Conservation (phyloP, 2,329 filamentous ascomycete genomes). For the Phialophora verrucosa region DNA sequence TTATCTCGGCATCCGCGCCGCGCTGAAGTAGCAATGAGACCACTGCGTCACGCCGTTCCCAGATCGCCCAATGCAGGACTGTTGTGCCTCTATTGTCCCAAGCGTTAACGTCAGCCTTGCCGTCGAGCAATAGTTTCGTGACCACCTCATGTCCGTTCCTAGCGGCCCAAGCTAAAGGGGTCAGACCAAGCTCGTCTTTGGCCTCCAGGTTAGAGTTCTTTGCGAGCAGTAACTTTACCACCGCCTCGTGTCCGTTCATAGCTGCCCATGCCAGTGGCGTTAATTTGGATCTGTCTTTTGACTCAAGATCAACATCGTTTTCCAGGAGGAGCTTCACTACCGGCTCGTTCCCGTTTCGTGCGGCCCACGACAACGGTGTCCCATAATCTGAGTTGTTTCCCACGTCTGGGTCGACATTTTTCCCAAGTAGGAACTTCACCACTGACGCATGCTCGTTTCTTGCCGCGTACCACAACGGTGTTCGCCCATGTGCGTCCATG, state of each 20-base stretch:
- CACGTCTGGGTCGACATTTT: no score
- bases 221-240: conserved; percentile 26
- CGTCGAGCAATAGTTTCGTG: conserved; percentile 20
- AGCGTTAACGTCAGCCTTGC: conserved; percentile 18
- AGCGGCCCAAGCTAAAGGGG: conserved; percentile 21
- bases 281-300: conserved; percentile 5
- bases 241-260: conserved; percentile 18
- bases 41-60: conserved; percentile 15
- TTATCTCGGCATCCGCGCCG: not conserved
- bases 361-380: conserved; percentile 20
- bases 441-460: no score
- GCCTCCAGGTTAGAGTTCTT: not conserved
- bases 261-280: conserved; percentile 23
- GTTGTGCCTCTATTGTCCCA: conserved; percentile 6
- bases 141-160: conserved; percentile 22
- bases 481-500: not conserved
- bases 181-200: conserved; percentile 6
- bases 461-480: not conserved
- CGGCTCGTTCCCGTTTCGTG: conserved; percentile 17
- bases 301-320: conserved; percentile 10
- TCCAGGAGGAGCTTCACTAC: conserved; percentile 29
- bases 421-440: no score
- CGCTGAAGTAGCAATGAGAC: not conserved
- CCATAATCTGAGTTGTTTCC: not conserved
- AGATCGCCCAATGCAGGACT: conserved; percentile 1